Conservation (phyloP, 2,329 filamentous ascomycete species). For the Penicillium corylophilum region DNA sequence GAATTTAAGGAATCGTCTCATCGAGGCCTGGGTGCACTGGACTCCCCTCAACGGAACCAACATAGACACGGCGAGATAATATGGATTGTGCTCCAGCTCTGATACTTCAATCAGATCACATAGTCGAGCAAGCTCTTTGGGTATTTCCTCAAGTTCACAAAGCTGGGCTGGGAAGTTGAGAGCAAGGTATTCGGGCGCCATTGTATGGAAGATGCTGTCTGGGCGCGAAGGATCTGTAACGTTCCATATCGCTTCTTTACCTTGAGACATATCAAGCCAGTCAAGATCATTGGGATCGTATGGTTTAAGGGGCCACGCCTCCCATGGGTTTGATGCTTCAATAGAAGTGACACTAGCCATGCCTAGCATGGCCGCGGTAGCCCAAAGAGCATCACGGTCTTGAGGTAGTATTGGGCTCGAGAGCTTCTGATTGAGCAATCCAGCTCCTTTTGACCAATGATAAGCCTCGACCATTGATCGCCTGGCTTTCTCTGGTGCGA, state of each 20-base stretch:
- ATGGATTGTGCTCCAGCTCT: constrained; percentile 7
- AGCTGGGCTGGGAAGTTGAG: constrained; percentile 1
- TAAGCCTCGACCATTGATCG: constrained; percentile 10
- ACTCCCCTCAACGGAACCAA: constrained; percentile 3
- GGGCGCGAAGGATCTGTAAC: constrained; percentile 48
- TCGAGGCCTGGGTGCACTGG: not conserved
- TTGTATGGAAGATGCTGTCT: constrained; percentile 46
- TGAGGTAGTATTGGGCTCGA: constrained; percentile 9
- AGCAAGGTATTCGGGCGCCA: constrained; percentile 24
- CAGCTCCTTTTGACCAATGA: constrained; percentile 11
- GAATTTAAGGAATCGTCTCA: constrained; percentile 9
- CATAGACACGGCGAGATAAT: constrained; percentile 11
- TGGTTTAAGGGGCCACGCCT: constrained; percentile 57
- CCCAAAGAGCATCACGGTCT: constrained; percentile 20
- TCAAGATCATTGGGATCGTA: constrained; percentile 49
- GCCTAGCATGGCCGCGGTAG: constrained; percentile 17
- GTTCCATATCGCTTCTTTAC: constrained; percentile 54
- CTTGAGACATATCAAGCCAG: constrained; percentile 58
- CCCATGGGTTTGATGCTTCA: constrained; percentile 31
- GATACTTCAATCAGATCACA: constrained; percentile 2
- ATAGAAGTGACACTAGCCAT: constrained; percentile 11
- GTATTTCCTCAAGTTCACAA: constrained; percentile 4
- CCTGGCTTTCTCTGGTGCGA: not conserved
- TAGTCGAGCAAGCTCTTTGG: constrained; percentile 6
- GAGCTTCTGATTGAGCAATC: constrained; percentile 12